Evolutionary conservation across 306 rosid genomes (phyloP).

Genomic region (Glycyrrhiza uralensis): DNA sequence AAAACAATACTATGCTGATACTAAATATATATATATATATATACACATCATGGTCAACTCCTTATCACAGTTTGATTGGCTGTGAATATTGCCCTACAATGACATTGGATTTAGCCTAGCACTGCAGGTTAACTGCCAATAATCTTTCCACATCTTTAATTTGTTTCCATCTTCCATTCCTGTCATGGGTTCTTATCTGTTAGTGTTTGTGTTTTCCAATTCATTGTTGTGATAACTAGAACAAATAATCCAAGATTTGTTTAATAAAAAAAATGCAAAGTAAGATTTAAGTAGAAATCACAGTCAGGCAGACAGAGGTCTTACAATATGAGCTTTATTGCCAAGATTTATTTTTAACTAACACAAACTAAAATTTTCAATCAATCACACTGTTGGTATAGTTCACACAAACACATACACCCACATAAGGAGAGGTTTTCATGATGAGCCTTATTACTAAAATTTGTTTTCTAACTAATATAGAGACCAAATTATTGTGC

Average conservation of each 20-base stretch:
- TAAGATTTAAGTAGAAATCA: background rate
- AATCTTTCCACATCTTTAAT: conserved; percentile 1
- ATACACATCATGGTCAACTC: background rate
- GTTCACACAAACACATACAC: background rate
- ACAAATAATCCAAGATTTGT: background rate
- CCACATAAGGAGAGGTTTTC: background rate
- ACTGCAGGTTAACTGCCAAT: background rate
- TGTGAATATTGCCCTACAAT: background rate
- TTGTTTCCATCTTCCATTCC: background rate
- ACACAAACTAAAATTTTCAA: background rate
- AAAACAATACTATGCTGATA: background rate
- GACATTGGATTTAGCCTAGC: conserved; percentile 3
- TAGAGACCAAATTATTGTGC: conserved; percentile 1
- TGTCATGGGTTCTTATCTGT: background rate
- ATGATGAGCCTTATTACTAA: background rate
- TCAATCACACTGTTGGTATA: background rate
- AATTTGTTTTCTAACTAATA: background rate
- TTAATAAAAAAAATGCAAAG: background rate
- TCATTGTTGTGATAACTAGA: background rate
- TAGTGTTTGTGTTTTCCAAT: background rate
- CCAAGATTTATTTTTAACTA: background rate
- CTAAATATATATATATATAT: background rate
- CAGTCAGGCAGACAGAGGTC: background rate
- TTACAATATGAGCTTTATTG: background rate
- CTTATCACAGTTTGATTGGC: background rate